A percentile compares a stretch with the other conserved stretches of the same genome.
These are phyloP conservation scores for Arctium minus DNA, from an alignment of 129 eudicot species.

Conservation along the genomic window DNA sequence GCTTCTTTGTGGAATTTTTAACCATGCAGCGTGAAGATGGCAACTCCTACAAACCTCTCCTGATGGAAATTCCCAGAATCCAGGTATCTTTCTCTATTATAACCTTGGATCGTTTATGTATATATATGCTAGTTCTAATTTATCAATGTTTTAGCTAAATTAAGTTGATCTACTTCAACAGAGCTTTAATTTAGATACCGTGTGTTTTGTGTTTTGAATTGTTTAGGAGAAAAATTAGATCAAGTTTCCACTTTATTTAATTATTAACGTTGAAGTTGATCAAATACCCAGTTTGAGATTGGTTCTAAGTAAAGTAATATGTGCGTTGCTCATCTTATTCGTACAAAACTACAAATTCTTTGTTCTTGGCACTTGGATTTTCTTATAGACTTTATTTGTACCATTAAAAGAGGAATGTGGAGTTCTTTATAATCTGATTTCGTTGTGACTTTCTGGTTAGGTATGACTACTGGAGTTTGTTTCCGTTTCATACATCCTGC, in stretches of 20 bases:
- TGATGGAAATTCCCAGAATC: slow-evolving; percentile 43
- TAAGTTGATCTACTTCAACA: not conserved
- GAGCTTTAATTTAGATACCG: not conserved
- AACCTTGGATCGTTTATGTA: not conserved
- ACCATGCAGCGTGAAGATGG: slow-evolving; percentile 32
- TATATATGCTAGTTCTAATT: not conserved
- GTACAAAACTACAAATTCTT: too few species aligned
- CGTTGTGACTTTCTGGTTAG: too few species aligned
- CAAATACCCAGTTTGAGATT: slow-evolving; percentile 1
- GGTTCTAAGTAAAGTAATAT: not conserved
- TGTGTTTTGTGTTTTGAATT: not conserved
- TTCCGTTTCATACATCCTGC: too few species aligned
- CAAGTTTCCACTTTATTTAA: not conserved
- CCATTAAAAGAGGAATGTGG: too few species aligned
- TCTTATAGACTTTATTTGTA: too few species aligned
- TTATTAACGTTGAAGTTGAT: not conserved
- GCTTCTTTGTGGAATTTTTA: not conserved
- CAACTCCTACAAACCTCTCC: slow-evolving; percentile 48
- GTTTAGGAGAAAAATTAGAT: not conserved
- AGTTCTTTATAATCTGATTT: too few species aligned
- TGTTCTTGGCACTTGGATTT: too few species aligned
- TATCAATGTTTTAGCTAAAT: not conserved
- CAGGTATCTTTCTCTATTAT: slow-evolving; percentile 32
- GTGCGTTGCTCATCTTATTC: not conserved
- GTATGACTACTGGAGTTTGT: too few species aligned